phyloP scores from a whole-genome alignment of 2,329 filamentous ascomycete species.

The Lomentospora prolificans region DNA sequence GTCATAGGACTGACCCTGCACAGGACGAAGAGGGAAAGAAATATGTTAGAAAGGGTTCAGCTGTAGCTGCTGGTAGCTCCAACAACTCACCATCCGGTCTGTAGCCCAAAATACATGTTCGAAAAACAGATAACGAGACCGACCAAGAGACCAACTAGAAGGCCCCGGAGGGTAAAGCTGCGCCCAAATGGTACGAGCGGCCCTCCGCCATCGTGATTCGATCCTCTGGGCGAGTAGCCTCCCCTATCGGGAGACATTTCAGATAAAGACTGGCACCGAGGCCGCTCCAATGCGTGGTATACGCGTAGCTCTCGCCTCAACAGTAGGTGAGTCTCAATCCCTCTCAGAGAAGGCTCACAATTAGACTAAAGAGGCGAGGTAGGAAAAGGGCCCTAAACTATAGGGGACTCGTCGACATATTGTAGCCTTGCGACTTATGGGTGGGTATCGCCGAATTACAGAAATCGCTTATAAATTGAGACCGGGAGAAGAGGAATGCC shows the following conservation, averaged over 20 bases:
- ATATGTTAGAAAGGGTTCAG: background rate
- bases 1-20: constrained; percentile 68
- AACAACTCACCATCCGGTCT: constrained; percentile 48
- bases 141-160: constrained; percentile 70
- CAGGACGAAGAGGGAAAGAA: background rate
- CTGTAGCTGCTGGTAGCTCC: background rate
- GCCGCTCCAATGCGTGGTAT: no score
- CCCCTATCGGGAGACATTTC: constrained; percentile 3
- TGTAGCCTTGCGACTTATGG: no score
- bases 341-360: no score
- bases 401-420: no score
- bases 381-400: no score
- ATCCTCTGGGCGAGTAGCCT: background rate
- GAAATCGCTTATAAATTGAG: no score
- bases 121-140: constrained; percentile 90
- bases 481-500: no score
- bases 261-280: no score
- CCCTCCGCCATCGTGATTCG: background rate
- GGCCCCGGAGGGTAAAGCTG: constrained; percentile 77
- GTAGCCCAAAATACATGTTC: constrained; percentile 98
- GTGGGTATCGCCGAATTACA: no score
- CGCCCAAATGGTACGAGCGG: constrained; percentile 28
- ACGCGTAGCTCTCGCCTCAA: no score
- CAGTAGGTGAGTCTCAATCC: no score
- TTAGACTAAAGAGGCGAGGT: no score